phyloP scores from a whole-genome alignment of 148 eudicot species.

The Mesembryanthemum crystallinum region DNA sequence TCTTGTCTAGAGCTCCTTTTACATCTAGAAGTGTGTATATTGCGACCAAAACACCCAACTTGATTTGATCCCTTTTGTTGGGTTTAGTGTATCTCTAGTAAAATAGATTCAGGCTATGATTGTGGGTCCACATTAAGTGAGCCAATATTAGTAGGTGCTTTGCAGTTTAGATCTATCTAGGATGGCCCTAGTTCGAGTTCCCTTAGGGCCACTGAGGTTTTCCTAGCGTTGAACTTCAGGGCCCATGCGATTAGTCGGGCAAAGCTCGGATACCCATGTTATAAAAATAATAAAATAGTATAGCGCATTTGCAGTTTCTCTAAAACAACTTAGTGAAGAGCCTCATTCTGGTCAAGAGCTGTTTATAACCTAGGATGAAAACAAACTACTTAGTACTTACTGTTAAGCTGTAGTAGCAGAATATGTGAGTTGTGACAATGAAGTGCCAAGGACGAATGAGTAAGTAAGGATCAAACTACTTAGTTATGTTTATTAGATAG shows the following conservation, averaged over 20 bases:
- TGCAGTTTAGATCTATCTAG: too few species aligned
- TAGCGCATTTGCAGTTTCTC: too few species aligned
- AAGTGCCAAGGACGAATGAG: not conserved
- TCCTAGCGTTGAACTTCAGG: too few species aligned
- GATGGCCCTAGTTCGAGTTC: too few species aligned
- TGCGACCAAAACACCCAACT: not conserved
- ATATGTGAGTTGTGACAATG: not conserved
- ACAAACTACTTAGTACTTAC: not conserved
- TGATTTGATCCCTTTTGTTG: not conserved
- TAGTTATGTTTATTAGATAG: too few species aligned
- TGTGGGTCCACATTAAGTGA: too few species aligned
- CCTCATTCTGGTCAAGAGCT: not conserved
- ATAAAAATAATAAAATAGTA: too few species aligned
- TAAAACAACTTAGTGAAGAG: too few species aligned
- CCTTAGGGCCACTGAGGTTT: too few species aligned
- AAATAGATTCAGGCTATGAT: not conserved
- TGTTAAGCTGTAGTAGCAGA: not conserved
- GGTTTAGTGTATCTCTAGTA: not conserved
- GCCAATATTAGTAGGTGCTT: not conserved
- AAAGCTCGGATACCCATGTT: too few species aligned
- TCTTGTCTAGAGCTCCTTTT: slow-evolving; percentile 1
- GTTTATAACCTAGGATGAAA: not conserved
- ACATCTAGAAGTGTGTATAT: not conserved
- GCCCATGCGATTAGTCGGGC: too few species aligned
- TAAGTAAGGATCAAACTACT: too few species aligned